A percentile compares a stretch with the other conserved stretches of the same genome.
These are phyloP conservation scores for Volvox carteri DNA, from an alignment of 163 green algal species.

Conservation along the genomic window DNA sequence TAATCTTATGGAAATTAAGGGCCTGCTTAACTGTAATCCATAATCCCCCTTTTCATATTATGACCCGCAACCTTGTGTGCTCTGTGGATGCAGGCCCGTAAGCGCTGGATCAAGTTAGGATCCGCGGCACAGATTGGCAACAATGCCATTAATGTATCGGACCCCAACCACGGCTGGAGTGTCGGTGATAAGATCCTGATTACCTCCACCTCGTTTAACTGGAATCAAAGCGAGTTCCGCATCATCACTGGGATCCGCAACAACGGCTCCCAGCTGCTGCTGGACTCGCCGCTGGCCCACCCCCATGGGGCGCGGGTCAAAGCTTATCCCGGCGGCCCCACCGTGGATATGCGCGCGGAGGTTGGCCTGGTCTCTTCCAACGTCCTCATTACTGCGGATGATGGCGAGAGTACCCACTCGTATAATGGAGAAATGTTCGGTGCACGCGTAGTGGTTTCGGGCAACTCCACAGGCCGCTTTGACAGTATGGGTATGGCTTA, in stretches of 20 bases:
- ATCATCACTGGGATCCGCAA: constrained; percentile 29
- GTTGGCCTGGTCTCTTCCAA: constrained; percentile 49
- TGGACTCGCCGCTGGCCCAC: constrained; percentile 46
- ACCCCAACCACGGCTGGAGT: constrained; percentile 32
- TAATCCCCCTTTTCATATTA: too few relatives aligned
- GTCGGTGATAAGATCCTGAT: constrained; percentile 39
- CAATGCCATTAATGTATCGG: constrained; percentile 69
- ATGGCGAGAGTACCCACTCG: constrained; percentile 36
- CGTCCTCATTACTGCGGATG: constrained; percentile 14
- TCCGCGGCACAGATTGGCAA: constrained; percentile 67
- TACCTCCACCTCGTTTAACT: constrained; percentile 47
- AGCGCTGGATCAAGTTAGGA: constrained; percentile 64
- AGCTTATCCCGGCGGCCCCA: constrained; percentile 14
- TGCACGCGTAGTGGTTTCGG: constrained; percentile 54
- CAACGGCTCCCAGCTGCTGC: constrained; percentile 10
- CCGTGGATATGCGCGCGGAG: constrained; percentile 53
- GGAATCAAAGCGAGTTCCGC: constrained; percentile 42
- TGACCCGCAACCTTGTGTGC: too few relatives aligned
- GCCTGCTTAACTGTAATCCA: too few relatives aligned
- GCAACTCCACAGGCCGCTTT: constrained; percentile 54
- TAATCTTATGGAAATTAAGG: too few relatives aligned
- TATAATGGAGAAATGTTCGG: constrained; percentile 65
- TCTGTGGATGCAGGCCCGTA: constrained; percentile 37
- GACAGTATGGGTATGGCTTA: constrained; percentile 55
- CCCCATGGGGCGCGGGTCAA: not conserved